Evolutionary conservation across 495 filamentous ascomycete species (phyloP).

Genomic region (Penicillium flavigenum): DNA sequence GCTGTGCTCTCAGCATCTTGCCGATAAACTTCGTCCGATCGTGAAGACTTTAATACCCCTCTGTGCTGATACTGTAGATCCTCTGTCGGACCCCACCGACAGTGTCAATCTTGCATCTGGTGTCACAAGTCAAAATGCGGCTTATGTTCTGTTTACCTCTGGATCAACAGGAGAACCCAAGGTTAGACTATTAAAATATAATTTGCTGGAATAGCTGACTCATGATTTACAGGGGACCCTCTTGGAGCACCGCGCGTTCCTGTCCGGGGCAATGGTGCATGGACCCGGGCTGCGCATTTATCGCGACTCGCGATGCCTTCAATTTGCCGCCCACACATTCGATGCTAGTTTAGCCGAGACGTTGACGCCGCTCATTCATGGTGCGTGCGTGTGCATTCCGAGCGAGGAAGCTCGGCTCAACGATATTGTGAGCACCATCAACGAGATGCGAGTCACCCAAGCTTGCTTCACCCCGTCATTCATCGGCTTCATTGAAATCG

Average conservation of each 20-base stretch:
- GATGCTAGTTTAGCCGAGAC: constrained; percentile 49
- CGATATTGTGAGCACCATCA: constrained; percentile 48
- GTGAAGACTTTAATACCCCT: constrained; percentile 39
- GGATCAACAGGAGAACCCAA: constrained; percentile 54
- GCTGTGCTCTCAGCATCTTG: constrained; percentile 51
- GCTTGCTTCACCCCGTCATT: constrained; percentile 55
- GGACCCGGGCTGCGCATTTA: constrained; percentile 33
- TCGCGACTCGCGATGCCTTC: constrained; percentile 38
- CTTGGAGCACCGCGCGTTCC: constrained; percentile 47
- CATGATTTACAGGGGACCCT: constrained; percentile 40
- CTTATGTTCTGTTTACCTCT: constrained; percentile 51
- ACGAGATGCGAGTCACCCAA: constrained; percentile 44
- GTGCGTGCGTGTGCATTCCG: constrained; percentile 48
- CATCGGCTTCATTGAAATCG: constrained; percentile 45
- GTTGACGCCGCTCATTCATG: constrained; percentile 44
- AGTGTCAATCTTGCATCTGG: constrained; percentile 28
- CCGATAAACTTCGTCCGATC: constrained; percentile 28
- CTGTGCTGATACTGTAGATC: constrained; percentile 32
- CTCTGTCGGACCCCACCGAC: constrained; percentile 22
- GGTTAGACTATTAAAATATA: constrained; percentile 26
- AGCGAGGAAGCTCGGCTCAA: constrained; percentile 53
- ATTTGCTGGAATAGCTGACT: constrained; percentile 2
- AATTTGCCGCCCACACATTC: constrained; percentile 56
- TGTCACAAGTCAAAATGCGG: constrained; percentile 37
- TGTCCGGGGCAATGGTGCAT: constrained; percentile 47